Conservation (phyloP, 2,329 filamentous ascomycete species). For the Verticillium dahliae region DNA sequence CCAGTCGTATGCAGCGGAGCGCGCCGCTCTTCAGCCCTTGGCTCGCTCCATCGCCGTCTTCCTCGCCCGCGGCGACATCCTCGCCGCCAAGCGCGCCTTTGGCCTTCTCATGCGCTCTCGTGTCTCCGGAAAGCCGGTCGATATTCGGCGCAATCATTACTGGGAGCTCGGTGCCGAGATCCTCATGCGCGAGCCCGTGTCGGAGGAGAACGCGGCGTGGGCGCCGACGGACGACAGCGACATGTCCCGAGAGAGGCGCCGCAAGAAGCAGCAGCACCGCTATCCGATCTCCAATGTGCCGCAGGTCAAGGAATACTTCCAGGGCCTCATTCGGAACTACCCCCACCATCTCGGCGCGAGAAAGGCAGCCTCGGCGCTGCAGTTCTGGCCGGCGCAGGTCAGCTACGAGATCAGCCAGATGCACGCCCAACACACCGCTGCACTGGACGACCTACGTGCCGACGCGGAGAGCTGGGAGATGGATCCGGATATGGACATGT, state of each 20-base stretch:
- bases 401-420: slow-evolving; percentile 74
- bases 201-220: slow-evolving; percentile 1
- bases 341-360: slow-evolving; percentile 60
- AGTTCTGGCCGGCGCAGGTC: slow-evolving; percentile 79
- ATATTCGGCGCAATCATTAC: slow-evolving; percentile 61
- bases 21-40: slow-evolving; percentile 9
- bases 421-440: slow-evolving; percentile 50
- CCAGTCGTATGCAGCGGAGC: slow-evolving; percentile 9
- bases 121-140: slow-evolving; percentile 49
- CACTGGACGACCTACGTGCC: slow-evolving; percentile 27
- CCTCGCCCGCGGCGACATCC: slow-evolving; percentile 63
- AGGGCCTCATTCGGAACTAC: slow-evolving; percentile 69
- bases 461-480: slow-evolving; percentile 19
- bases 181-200: slow-evolving; percentile 54
- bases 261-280: background rate
- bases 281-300: slow-evolving; percentile 34
- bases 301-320: slow-evolving; percentile 58
- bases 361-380: slow-evolving; percentile 54
- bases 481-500: slow-evolving; percentile 15
- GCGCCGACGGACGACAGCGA: slow-evolving; percentile 2
- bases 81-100: slow-evolving; percentile 68
- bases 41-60: slow-evolving; percentile 62
- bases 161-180: slow-evolving; percentile 87
- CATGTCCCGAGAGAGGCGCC: background rate
- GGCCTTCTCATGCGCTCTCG: slow-evolving; percentile 51